Conservation (phyloP, 768 basidiomycete genomes). For the Suillus bovinus region DNA sequence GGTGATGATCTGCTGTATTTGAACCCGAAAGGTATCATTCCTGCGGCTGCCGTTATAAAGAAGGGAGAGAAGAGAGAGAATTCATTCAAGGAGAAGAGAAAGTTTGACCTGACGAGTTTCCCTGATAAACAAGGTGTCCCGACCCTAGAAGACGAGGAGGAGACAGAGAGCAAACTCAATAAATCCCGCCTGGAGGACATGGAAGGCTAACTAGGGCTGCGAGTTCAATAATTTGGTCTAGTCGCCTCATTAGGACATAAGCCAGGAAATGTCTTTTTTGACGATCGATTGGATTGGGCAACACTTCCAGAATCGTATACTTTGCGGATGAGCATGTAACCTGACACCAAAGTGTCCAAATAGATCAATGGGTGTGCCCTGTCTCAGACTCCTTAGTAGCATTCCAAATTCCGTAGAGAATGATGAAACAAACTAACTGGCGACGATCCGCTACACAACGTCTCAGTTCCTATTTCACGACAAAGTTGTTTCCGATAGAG, state of each 20-base stretch:
- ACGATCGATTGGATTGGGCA: too few species aligned
- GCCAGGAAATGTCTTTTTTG: too few species aligned
- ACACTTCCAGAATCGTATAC: too few species aligned
- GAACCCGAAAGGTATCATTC: constrained; percentile 78
- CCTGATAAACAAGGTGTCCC: constrained; percentile 30
- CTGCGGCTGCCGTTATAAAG: constrained; percentile 64
- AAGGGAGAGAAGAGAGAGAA: constrained; percentile 55
- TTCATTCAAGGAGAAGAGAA: constrained; percentile 67
- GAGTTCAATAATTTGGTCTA: not conserved
- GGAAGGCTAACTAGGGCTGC: constrained; percentile 44
- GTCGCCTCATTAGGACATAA: not conserved
- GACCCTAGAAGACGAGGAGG: constrained; percentile 40
- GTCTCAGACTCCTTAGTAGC: too few species aligned
- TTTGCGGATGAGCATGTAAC: too few species aligned
- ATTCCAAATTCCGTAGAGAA: too few species aligned
- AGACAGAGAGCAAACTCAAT: constrained; percentile 32
- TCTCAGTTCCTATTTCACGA: too few species aligned
- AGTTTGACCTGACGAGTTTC: constrained; percentile 61
- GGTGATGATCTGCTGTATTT: constrained; percentile 80
- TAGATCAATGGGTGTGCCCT: too few species aligned
- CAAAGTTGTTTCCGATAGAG: too few species aligned
- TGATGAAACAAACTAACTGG: too few species aligned
- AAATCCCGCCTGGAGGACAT: constrained; percentile 50
- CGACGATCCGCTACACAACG: too few species aligned
- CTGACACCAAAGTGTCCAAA: too few species aligned